These are phyloP conservation scores for Triangularia verruculosa DNA, from an alignment of 2,329 filamentous ascomycete species.

Conservation along the genomic window DNA sequence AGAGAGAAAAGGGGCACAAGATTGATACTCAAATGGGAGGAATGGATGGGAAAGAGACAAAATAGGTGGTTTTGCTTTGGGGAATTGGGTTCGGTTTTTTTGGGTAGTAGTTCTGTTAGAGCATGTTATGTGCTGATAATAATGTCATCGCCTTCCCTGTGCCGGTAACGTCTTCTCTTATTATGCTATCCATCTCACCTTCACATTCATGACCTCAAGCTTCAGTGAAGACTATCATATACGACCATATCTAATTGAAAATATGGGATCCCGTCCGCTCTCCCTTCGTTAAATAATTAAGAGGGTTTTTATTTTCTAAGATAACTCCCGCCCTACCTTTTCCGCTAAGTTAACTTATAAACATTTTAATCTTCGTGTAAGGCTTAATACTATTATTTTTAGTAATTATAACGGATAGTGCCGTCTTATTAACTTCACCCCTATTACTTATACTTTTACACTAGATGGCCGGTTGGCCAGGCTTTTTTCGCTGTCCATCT, in stretches of 20 bases:
- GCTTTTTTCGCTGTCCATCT: no score
- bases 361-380: no score
- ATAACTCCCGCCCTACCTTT: no score
- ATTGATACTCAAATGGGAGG: not conserved
- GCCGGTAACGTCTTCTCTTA: no score
- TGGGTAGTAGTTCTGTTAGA: not conserved
- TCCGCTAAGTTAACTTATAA: no score
- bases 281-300: not conserved
- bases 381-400: no score
- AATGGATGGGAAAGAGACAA: not conserved
- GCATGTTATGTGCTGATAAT: not conserved
- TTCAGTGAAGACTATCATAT: not conserved
- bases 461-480: no score
- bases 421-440: no score
- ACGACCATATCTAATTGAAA: not conserved
- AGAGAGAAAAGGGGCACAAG: constrained; percentile 23
- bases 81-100: not conserved
- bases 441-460: no score
- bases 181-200: not conserved
- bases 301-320: no score
- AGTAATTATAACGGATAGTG: no score
- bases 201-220: not conserved
- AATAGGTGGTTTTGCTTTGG: not conserved
- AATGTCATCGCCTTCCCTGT: not conserved
- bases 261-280: not conserved